These are phyloP conservation scores for Licmophora abbreviata DNA, from an alignment of 108 stramenopile species.

Conservation along the genomic window DNA sequence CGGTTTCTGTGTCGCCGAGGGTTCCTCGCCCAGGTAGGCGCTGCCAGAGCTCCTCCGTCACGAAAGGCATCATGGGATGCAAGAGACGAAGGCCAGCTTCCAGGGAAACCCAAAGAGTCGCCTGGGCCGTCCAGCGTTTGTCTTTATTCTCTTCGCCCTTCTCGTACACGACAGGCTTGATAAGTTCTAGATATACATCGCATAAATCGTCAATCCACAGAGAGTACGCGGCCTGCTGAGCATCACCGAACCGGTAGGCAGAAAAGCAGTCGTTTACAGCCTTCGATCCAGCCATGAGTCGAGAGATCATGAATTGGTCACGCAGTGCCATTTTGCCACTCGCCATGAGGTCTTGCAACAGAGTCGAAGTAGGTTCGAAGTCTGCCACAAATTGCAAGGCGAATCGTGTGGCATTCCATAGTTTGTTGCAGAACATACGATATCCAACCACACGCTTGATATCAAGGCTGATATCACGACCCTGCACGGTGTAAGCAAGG, in stretches of 20 bases:
- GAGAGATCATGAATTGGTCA: conserved; percentile 89
- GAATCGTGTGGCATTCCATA: conserved; percentile 97
- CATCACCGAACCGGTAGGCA: conserved; percentile 85
- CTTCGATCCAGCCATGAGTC: conserved; percentile 71
- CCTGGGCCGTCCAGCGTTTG: conserved; percentile 87
- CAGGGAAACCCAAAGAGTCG: conserved; percentile 86
- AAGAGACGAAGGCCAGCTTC: conserved; percentile 89
- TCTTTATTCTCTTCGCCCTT: conserved; percentile 60
- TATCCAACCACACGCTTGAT: conserved; percentile 97
- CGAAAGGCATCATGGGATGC: conserved; percentile 99
- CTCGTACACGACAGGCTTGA: conserved; percentile 93
- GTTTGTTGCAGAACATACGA: conserved; percentile 99
- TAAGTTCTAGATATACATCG: conserved; percentile 94
- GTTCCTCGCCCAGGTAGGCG: conserved; percentile 96
- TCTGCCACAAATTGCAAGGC: conserved; percentile 85
- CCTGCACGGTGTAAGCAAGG: conserved; percentile 96
- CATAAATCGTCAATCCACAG: conserved; percentile 97
- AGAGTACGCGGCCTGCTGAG: conserved; percentile 73
- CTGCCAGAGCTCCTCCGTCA: conserved; percentile 99
- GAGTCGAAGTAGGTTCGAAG: conserved; percentile 77
- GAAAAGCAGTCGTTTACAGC: conserved; percentile 68
- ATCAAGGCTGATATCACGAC: conserved; percentile 97
- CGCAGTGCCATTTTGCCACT: conserved; percentile 79
- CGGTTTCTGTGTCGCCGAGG: conserved; percentile 67
- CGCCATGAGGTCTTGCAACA: conserved; percentile 71